phyloP scores from a whole-genome alignment of 805 yeast species.

The Wickerhamiella kazuoi region DNA sequence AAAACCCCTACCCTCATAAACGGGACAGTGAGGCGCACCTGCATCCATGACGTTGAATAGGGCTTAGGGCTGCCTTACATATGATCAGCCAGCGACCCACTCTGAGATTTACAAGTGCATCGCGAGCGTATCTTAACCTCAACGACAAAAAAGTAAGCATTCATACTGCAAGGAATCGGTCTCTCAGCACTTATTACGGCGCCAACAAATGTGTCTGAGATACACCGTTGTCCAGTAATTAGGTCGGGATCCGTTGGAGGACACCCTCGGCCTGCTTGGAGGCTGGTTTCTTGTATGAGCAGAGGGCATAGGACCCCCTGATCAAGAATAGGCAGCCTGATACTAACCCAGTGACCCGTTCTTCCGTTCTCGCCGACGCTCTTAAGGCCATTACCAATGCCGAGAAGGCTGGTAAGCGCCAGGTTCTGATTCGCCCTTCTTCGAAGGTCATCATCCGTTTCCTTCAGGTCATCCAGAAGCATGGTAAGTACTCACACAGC shows the following conservation, averaged over 20 bases:
- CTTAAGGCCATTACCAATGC: slow-evolving; percentile 96
- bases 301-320: neutral
- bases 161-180: slow-evolving; percentile 13
- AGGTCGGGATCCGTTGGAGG: slow-evolving; percentile 15
- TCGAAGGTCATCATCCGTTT: slow-evolving; percentile 96
- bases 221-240: slow-evolving; percentile 14
- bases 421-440: slow-evolving; percentile 94
- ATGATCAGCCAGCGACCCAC: neutral
- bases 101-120: neutral
- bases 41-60: too few relatives aligned
- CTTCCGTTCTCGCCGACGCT: slow-evolving; percentile 97
- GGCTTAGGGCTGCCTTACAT: neutral
- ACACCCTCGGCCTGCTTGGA: slow-evolving; percentile 15
- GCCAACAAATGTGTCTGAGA: too few relatives aligned
- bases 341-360: slow-evolving; percentile 63
- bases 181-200: slow-evolving; percentile 19
- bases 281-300: slow-evolving; percentile 6
- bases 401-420: slow-evolving; percentile 98
- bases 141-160: slow-evolving; percentile 15
- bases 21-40: too few relatives aligned
- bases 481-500: slow-evolving; percentile 38
- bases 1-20: too few relatives aligned
- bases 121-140: slow-evolving; percentile 9
- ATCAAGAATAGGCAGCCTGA: slow-evolving; percentile 1
- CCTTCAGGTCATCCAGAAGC: slow-evolving; percentile 93